Evolutionary conservation across 2,329 filamentous ascomycete genomes (phyloP).

Genomic region (Aspergillus latus): DNA sequence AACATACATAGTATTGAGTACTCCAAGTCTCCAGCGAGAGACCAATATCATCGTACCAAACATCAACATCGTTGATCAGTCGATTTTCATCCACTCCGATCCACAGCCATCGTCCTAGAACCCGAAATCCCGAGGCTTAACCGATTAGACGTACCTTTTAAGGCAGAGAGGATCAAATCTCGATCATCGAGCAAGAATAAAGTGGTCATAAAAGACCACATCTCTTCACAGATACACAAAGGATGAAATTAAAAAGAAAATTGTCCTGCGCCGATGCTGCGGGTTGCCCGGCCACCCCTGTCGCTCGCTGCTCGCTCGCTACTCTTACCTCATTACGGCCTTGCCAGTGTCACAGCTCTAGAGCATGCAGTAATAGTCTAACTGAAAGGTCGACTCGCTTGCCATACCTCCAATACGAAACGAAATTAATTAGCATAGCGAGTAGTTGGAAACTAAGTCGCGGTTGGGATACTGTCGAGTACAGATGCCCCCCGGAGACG

Average conservation of each 20-base stretch:
- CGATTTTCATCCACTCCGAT: background rate
- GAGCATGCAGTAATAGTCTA: background rate
- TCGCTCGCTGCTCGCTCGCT: slow-evolving; percentile 3
- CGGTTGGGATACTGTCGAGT: background rate
- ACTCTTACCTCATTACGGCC: slow-evolving; percentile 12
- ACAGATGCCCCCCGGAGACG: slow-evolving; percentile 17
- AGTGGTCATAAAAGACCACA: background rate
- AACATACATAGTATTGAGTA: background rate
- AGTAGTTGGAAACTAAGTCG: background rate
- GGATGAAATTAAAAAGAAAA: slow-evolving; percentile 2
- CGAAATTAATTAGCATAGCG: background rate
- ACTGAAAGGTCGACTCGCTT: slow-evolving; percentile 8
- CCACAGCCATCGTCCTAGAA: background rate
- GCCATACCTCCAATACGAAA: slow-evolving; percentile 6
- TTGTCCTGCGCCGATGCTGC: background rate
- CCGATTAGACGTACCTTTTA: background rate
- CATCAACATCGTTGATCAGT: background rate
- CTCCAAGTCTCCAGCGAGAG: background rate
- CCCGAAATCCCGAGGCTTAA: background rate
- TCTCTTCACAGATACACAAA: background rate
- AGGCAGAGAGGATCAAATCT: background rate
- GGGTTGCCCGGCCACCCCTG: background rate
- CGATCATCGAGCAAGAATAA: background rate
- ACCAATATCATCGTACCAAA: background rate
- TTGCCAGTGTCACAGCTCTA: background rate